Conservation (phyloP, 257 asterid species). For the Solanum megistacrolobum region DNA sequence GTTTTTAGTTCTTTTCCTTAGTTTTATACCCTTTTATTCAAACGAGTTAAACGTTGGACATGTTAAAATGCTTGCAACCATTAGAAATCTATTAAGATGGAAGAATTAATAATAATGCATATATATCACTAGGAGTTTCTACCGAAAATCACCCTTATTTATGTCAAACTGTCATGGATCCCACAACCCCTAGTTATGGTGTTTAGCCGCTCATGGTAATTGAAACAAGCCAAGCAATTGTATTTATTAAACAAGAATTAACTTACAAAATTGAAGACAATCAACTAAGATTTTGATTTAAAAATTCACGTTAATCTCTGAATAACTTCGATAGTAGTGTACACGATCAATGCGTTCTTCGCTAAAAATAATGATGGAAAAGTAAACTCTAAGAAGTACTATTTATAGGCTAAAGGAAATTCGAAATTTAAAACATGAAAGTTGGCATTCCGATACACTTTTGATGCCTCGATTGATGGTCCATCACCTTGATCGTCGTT, state of each 20-base stretch:
- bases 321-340: not conserved
- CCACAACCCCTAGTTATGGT: not conserved
- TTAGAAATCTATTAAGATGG: too few species aligned
- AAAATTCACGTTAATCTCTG: too few species aligned
- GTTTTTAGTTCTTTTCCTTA: not conserved
- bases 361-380: not conserved
- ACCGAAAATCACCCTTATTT: not conserved
- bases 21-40: not conserved
- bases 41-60: not conserved
- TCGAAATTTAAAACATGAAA: not conserved
- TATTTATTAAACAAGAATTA: not conserved
- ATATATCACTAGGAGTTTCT: not conserved
- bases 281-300: not conserved
- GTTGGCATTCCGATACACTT: not conserved
- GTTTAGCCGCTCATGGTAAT: not conserved
- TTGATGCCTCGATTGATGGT: not conserved
- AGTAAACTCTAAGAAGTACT: not conserved
- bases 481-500: not conserved
- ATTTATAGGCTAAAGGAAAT: not conserved
- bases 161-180: too few species aligned
- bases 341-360: not conserved
- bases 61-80: too few species aligned
- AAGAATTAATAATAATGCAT: not conserved
- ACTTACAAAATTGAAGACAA: not conserved
- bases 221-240: not conserved